Evolutionary conservation across 306 rosid species (phyloP).

Genomic region (Medicago lupulina): DNA sequence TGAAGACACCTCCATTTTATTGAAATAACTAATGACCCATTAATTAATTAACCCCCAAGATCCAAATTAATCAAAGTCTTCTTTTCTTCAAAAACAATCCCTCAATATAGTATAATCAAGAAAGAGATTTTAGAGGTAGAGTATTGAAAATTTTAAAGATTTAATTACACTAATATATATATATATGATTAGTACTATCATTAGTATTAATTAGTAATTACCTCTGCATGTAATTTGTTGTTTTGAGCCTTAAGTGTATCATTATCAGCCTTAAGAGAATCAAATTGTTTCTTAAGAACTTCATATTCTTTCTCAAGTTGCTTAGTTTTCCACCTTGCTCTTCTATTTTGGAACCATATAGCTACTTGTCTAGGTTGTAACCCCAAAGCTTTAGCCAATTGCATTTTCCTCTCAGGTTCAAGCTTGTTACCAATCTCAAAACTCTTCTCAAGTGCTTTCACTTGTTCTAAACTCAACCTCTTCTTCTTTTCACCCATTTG

Average conservation of each 20-base stretch:
- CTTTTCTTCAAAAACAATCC: not conserved
- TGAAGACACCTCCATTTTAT: constrained; percentile 2
- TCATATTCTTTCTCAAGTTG: constrained; percentile 86
- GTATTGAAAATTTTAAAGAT: not conserved
- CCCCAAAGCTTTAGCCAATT: constrained; percentile 80
- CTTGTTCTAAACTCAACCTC: constrained; percentile 83
- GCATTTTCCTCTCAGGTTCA: constrained; percentile 90
- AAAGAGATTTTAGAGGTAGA: not conserved
- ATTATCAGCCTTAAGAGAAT: constrained; percentile 76
- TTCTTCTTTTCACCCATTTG: constrained; percentile 87
- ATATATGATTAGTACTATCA: not conserved
- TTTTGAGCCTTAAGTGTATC: constrained; percentile 79
- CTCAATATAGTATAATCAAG: constrained; percentile 1
- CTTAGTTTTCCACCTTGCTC: constrained; percentile 98
- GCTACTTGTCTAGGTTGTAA: constrained; percentile 91
- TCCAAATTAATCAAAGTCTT: not conserved
- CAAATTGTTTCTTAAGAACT: constrained; percentile 81
- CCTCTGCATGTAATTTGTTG: constrained; percentile 79
- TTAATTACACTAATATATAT: too few relatives aligned
- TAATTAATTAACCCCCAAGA: not conserved
- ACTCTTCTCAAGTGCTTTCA: constrained; percentile 90
- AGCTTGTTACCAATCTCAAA: constrained; percentile 93
- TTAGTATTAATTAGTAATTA: constrained; percentile 26
- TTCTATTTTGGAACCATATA: constrained; percentile 94
- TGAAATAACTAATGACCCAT: not conserved